Evolutionary conservation across 352 stramenopile species (phyloP).

Genomic region (Globisporangium viniferum): DNA sequence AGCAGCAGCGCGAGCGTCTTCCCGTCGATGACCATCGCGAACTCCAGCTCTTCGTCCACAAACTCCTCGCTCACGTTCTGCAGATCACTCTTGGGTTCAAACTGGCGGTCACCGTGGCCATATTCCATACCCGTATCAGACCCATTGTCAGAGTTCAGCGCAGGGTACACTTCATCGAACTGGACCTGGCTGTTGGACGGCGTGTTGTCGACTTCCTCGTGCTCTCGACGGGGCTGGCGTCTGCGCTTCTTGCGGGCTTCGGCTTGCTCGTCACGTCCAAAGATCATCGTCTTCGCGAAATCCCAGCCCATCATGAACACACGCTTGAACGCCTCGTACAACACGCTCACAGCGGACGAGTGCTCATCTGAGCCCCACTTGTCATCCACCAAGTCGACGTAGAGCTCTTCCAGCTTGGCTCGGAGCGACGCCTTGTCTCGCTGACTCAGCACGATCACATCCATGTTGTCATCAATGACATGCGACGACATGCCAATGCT

Average conservation of each 20-base stretch:
- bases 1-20: slow-evolving; percentile 80
- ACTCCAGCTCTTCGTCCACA: slow-evolving; percentile 78
- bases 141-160: slow-evolving; percentile 44
- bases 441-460: slow-evolving; percentile 84
- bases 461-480: slow-evolving; percentile 89
- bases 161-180: slow-evolving; percentile 74
- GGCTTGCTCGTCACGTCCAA: slow-evolving; percentile 68
- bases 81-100: slow-evolving; percentile 55
- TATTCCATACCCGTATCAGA: slow-evolving; percentile 56
- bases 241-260: slow-evolving; percentile 69
- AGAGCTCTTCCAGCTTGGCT: slow-evolving; percentile 77
- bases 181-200: slow-evolving; percentile 36
- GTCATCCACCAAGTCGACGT: slow-evolving; percentile 85
- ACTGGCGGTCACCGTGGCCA: slow-evolving; percentile 57
- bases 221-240: slow-evolving; percentile 46
- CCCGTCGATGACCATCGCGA: slow-evolving; percentile 89
- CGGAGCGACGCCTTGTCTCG: slow-evolving; percentile 76
- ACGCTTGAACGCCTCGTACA: slow-evolving; percentile 77
- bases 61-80: slow-evolving; percentile 41
- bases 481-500: slow-evolving; percentile 89
- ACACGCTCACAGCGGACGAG: slow-evolving; percentile 66
- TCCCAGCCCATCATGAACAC: slow-evolving; percentile 65
- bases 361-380: slow-evolving; percentile 85
- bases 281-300: slow-evolving; percentile 58
- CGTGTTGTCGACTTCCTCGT: slow-evolving; percentile 24